These are phyloP conservation scores for Scenedesmus sp. DNA, from an alignment of 163 green algal species.

Conservation along the genomic window DNA sequence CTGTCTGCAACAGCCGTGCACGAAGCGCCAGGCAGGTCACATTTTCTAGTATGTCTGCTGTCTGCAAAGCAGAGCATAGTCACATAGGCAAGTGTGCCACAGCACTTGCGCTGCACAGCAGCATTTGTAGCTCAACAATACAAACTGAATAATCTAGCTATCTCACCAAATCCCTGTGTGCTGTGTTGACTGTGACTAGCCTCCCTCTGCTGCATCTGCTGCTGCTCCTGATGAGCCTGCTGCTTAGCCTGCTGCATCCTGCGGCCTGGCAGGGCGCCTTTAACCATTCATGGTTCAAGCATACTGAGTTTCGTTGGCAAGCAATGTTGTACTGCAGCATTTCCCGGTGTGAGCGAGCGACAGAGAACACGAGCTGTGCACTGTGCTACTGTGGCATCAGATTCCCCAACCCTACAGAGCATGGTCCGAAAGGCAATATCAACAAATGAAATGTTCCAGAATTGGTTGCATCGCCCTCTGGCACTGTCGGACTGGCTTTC, in stretches of 20 bases:
- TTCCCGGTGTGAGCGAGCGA: neutral
- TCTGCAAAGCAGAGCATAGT: constrained; percentile 27
- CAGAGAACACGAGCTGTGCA: neutral
- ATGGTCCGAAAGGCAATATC: too few relatives aligned
- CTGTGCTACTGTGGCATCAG: neutral
- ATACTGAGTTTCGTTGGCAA: neutral
- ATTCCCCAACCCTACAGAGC: neutral
- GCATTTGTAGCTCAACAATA: neutral
- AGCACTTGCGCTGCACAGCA: neutral
- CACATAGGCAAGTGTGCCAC: neutral
- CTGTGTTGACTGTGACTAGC: neutral
- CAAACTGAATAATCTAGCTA: neutral
- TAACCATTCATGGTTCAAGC: neutral
- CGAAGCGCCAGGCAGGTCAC: constrained; percentile 36
- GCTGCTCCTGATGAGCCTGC: neutral
- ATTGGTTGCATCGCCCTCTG: too few relatives aligned
- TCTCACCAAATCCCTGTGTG: constrained; percentile 16
- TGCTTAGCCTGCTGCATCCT: neutral
- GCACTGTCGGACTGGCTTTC: too few relatives aligned
- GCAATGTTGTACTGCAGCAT: neutral
- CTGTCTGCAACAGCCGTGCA: constrained; percentile 44
- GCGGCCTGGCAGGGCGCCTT: neutral
- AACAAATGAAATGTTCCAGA: too few relatives aligned
- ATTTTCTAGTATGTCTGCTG: constrained; percentile 44
- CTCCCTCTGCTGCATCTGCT: neutral